Evolutionary conservation across 352 stramenopile genomes (phyloP).

Genomic region (Globisporangium camurandrum): DNA sequence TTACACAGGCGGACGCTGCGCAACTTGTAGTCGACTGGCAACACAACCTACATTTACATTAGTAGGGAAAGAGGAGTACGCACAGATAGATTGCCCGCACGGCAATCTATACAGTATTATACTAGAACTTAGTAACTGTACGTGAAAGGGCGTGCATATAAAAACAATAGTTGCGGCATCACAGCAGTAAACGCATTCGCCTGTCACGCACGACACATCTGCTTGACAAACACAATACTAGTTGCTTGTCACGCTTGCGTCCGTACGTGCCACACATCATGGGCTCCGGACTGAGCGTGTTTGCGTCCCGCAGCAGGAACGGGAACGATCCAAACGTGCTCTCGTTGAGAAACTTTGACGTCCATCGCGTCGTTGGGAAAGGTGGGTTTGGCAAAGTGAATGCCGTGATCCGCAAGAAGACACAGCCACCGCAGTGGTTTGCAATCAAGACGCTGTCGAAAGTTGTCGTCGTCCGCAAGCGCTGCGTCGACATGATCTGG

Average conservation of each 20-base stretch:
- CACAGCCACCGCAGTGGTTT: constrained; percentile 41
- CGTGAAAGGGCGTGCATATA: too few species aligned
- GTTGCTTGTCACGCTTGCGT: too few species aligned
- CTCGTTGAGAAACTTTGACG: constrained; percentile 50
- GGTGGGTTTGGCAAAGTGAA: constrained; percentile 75
- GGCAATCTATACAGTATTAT: too few species aligned
- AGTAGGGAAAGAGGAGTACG: too few species aligned
- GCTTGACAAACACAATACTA: too few species aligned
- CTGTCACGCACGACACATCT: too few species aligned
- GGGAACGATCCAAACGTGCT: constrained; percentile 32
- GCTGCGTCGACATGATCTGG: constrained; percentile 66
- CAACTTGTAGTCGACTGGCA: neutral
- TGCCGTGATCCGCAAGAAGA: constrained; percentile 55
- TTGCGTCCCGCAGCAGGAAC: constrained; percentile 5
- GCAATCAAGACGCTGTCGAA: constrained; percentile 72
- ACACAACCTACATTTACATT: neutral
- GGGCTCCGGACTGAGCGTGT: constrained; percentile 12
- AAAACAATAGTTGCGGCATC: too few species aligned
- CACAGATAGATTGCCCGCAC: too few species aligned
- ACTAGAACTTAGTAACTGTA: too few species aligned
- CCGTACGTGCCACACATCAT: too few species aligned
- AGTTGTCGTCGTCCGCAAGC: constrained; percentile 43
- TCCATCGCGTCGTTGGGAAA: constrained; percentile 59
- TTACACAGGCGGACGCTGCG: neutral
- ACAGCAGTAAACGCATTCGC: too few species aligned